Conservation (phyloP, 805 yeast genomes). For the Ogataea neopini region DNA sequence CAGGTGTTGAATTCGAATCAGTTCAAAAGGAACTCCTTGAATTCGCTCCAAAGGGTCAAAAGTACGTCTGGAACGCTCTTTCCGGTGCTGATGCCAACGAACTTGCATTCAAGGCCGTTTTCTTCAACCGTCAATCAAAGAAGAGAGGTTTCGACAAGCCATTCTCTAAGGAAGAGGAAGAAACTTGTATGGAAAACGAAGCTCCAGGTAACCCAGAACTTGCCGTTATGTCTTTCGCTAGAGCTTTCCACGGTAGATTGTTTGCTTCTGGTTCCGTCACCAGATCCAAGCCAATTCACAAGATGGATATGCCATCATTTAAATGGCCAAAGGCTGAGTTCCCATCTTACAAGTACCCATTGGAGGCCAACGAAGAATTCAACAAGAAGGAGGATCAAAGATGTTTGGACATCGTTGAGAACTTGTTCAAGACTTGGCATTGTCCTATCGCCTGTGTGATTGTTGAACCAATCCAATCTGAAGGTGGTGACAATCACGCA, state of each 20-base stretch:
- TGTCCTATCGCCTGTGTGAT: slow-evolving; percentile 85
- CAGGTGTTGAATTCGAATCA: slow-evolving; percentile 58
- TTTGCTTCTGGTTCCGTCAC: slow-evolving; percentile 92
- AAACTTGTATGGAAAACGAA: slow-evolving; percentile 73
- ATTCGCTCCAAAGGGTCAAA: slow-evolving; percentile 79
- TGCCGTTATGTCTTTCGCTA: slow-evolving; percentile 82
- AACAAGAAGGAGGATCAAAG: slow-evolving; percentile 80
- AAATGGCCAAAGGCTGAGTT: slow-evolving; percentile 97
- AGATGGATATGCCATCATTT: slow-evolving; percentile 89
- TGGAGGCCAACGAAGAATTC: slow-evolving; percentile 81
- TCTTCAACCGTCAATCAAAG: slow-evolving; percentile 71
- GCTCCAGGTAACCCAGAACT: slow-evolving; percentile 89
- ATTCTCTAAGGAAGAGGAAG: slow-evolving; percentile 69
- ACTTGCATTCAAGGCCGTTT: slow-evolving; percentile 86
- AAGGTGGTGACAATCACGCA: slow-evolving; percentile 92
- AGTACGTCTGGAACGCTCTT: slow-evolving; percentile 73
- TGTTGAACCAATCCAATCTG: slow-evolving; percentile 89
- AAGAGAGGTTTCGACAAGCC: slow-evolving; percentile 63
- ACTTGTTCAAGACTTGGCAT: slow-evolving; percentile 64
- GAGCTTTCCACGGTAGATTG: slow-evolving; percentile 93
- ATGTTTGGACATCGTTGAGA: slow-evolving; percentile 76
- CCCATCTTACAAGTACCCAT: slow-evolving; percentile 68
- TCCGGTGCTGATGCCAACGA: slow-evolving; percentile 90
- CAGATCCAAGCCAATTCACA: slow-evolving; percentile 93
- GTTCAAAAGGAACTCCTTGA: slow-evolving; percentile 60